Percentiles rank a stretch among this genome's conserved stretches.
phyloP scores from a whole-genome alignment of 2,329 filamentous ascomycete genomes.

The Tolypocladium paradoxum region DNA sequence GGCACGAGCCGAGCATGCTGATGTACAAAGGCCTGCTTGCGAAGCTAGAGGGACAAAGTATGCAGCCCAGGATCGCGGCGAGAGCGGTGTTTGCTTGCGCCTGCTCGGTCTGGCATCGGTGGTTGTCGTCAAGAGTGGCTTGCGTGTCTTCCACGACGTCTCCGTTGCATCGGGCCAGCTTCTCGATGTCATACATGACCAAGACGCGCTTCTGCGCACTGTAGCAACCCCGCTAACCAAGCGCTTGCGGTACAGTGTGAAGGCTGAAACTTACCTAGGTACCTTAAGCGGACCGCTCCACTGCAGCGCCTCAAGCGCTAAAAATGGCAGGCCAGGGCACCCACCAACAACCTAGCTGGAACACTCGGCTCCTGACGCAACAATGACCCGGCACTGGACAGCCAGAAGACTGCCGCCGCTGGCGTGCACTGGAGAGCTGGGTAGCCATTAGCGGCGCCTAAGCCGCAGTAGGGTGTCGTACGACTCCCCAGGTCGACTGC shows the following conservation, averaged over 20 bases:
- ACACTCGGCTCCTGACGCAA: too few relatives aligned
- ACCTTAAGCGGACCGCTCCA: neutral
- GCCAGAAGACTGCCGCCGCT: too few relatives aligned
- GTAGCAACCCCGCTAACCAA: neutral
- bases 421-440: too few relatives aligned
- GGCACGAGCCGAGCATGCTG: neutral
- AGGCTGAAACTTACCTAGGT: neutral
- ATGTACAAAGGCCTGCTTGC: neutral
- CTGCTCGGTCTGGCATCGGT: neutral
- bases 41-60: neutral
- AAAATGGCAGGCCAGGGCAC: neutral
- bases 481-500: neutral
- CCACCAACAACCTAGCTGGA: too few relatives aligned
- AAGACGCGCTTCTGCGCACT: neutral
- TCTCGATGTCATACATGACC: neutral
- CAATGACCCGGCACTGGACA: too few relatives aligned
- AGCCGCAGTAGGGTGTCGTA: too few relatives aligned
- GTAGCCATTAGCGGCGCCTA: too few relatives aligned
- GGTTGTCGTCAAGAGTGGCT: neutral
- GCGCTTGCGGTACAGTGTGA: neutral
- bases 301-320: neutral
- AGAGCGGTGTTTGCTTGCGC: neutral
- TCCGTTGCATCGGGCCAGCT: neutral
- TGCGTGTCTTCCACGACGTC: neutral
- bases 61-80: neutral